phyloP scores from a whole-genome alignment of 345 rosid species.

The Populus pruinosa region DNA sequence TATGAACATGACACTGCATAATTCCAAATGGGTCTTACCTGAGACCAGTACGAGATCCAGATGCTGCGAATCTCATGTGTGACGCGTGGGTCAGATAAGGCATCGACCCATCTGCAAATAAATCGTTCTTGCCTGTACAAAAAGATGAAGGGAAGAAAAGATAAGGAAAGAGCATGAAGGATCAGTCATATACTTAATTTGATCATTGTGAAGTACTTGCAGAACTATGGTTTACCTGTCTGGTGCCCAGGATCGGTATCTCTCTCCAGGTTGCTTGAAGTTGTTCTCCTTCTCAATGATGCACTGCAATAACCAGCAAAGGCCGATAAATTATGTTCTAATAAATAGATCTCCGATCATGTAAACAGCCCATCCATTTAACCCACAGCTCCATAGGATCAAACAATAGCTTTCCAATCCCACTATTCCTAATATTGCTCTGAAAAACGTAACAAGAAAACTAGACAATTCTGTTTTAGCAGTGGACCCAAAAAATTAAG shows the following conservation, averaged over 20 bases:
- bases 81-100: constrained; percentile 75
- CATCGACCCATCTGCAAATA: constrained; percentile 64
- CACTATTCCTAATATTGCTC: background rate
- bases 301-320: constrained; percentile 44
- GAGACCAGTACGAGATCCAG: constrained; percentile 87
- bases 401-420: background rate
- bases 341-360: too few species aligned
- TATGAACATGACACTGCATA: background rate
- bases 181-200: background rate
- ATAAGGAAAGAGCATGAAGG: background rate
- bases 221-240: constrained; percentile 52
- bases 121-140: constrained; percentile 80
- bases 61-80: constrained; percentile 80
- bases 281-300: constrained; percentile 81
- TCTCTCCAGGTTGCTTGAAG: constrained; percentile 93
- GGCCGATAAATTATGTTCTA: background rate
- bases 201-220: background rate
- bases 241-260: constrained; percentile 73
- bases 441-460: background rate
- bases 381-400: background rate
- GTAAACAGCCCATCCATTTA: background rate
- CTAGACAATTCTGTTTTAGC: background rate
- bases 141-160: background rate
- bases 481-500: background rate
- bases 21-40: constrained; percentile 37